Evolutionary conservation across 2,329 filamentous ascomycete species (phyloP).

Genomic region (Elsinoe necatrix): DNA sequence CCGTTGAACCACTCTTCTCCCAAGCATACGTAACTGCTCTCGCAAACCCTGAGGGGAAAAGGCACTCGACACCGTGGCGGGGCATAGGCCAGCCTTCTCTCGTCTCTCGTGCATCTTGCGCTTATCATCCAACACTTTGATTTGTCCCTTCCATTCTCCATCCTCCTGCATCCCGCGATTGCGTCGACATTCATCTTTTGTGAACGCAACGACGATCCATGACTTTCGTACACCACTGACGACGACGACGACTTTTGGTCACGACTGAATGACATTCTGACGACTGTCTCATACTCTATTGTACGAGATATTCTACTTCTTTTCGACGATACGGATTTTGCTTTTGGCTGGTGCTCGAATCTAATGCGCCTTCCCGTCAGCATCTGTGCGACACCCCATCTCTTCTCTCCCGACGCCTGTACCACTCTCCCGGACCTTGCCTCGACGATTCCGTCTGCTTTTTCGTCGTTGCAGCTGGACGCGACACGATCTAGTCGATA

Average conservation of each 20-base stretch:
- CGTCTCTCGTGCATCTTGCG: background rate
- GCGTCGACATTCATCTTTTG: background rate
- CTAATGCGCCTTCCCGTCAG: conserved; percentile 12
- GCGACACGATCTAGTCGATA: conserved; percentile 1
- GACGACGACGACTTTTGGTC: background rate
- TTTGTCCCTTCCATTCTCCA: conserved; percentile 11
- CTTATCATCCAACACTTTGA: conserved; percentile 13
- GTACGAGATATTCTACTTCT: conserved; percentile 6
- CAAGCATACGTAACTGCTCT: conserved; percentile 13
- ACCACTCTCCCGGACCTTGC: conserved; percentile 7
- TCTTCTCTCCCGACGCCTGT: conserved; percentile 4
- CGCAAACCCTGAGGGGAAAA: conserved; percentile 1
- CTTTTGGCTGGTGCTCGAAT: conserved; percentile 5
- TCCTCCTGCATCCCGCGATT: conserved; percentile 12
- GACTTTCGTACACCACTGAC: background rate
- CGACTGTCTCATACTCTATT: background rate
- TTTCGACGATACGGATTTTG: background rate
- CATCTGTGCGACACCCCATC: conserved; percentile 11
- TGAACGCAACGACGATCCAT: conserved; percentile 10
- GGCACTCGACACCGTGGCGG: conserved; percentile 10
- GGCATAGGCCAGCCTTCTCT: conserved; percentile 12
- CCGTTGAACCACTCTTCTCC: conserved; percentile 13
- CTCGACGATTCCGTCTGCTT: conserved; percentile 3
- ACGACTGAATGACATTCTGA: conserved; percentile 10
- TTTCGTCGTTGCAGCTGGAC: background rate